Conservation (phyloP, 2,329 filamentous ascomycete genomes). For the Phialocephala subalpina region DNA sequence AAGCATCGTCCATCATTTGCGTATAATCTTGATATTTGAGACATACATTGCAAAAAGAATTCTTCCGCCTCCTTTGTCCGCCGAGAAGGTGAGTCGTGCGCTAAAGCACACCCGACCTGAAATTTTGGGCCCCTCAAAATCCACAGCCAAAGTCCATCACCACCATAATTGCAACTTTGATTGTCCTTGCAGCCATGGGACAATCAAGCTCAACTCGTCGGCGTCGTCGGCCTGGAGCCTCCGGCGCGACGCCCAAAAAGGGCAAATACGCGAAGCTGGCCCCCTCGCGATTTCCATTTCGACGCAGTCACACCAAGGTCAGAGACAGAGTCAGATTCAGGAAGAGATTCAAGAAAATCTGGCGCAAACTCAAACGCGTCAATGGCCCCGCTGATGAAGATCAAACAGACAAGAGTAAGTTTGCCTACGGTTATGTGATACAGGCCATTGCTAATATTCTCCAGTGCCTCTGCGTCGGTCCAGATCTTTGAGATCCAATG, state of each 20-base stretch:
- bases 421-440: background rate
- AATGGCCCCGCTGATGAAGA: background rate
- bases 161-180: background rate
- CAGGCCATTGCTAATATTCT: background rate
- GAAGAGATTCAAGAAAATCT: background rate
- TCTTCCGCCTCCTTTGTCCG: too few species aligned
- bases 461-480: slow-evolving; percentile 7
- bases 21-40: too few species aligned
- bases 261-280: background rate
- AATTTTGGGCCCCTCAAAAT: background rate
- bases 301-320: background rate
- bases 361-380: background rate
- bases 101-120: too few species aligned
- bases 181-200: background rate
- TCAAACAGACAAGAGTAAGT: background rate
- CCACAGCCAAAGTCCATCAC: background rate
- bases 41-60: too few species aligned
- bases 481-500: background rate
- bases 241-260: background rate
- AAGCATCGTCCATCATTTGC: too few species aligned
- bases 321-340: background rate
- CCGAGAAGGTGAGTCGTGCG: too few species aligned
- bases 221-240: background rate
- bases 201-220: background rate
- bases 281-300: background rate